These are phyloP conservation scores for Cornus suecica DNA, from an alignment of 148 eudicot genomes.

Conservation along the genomic window DNA sequence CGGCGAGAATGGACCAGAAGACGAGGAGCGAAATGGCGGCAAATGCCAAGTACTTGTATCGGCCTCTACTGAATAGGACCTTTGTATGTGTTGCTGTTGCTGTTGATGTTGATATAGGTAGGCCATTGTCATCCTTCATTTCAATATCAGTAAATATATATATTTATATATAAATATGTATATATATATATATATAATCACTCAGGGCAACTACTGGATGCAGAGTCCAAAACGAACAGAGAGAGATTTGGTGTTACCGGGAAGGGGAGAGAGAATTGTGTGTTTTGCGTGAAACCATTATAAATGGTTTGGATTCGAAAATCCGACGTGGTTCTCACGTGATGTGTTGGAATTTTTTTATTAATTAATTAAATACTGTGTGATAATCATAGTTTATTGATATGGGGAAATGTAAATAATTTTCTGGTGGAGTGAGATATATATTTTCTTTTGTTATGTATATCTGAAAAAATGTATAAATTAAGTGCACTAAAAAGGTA, in stretches of 20 bases:
- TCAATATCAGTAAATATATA: not conserved
- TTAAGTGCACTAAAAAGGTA: no score
- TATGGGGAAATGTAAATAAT: no score
- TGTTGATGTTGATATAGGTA: slow-evolving; percentile 51
- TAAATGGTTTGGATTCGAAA: no score
- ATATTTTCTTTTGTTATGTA: no score
- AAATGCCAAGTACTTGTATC: slow-evolving; percentile 82
- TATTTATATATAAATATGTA: no score
- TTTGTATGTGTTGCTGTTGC: slow-evolving; percentile 21
- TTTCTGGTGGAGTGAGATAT: no score
- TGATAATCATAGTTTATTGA: no score
- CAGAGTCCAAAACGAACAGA: not conserved
- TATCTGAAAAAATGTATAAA: no score
- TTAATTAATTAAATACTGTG: no score
- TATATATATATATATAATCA: no score
- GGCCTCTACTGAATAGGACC: slow-evolving; percentile 40
- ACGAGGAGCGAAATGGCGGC: slow-evolving; percentile 72
- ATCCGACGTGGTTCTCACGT: no score
- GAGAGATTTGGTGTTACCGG: not conserved
- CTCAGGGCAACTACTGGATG: not conserved
- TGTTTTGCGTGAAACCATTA: not conserved
- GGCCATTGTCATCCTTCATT: slow-evolving; percentile 60
- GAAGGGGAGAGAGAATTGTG: not conserved
- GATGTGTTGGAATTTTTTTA: no score
- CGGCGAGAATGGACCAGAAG: slow-evolving; percentile 92